Evolutionary conservation across 305 asterid genomes (phyloP), one percentile per base, ranked within the genome.

Genomic region (Andrographis paniculata): DNA sequence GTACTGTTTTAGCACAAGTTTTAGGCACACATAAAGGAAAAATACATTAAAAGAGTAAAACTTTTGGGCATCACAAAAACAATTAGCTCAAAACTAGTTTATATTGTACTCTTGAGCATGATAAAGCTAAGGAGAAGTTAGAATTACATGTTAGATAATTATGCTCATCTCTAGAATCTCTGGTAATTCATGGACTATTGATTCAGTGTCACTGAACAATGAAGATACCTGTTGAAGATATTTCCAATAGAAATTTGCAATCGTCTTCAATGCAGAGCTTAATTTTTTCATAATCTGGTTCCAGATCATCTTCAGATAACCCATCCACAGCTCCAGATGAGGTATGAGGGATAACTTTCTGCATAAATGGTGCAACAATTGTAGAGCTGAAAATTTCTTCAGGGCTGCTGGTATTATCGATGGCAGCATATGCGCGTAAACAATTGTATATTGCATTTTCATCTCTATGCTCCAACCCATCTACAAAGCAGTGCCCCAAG

Each of bases 391-490:
- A 87, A 55, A 87, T 91, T 54, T 77, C 95, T 79, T 91, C 96
- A 16, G 99, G 93, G 52, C 81, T 80, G 52, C 41, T 76, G 50
- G 94, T 78, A 65, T 83, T 83, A 60, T 87, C 99, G 68, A 70
- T 77, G 35, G 99, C 94, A 58, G 95, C 96, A 80, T 83, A 91
- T 52, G 99, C 99, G 61, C 99, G 94, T 47, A 91, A 55, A 61
- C 99, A 91, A 57, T 91, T 91, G 83, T 91, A 83, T 55, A 86
- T 61, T 15, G 93, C 92, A 73, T 70, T 78, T 50, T 68, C 92
- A 78, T 91, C 98, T 80, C 63, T 76, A 65, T 91, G 82, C 65
- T 80, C 87, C 76, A 86, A 74, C 16, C 92, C 98, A 71, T 83
- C 95, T 7, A 71, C 73, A 65, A 91, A 82, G 63, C 95, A 86